Evolutionary conservation across 1,139 yeast genomes (phyloP), one percentile per base, ranked within the genome.

Genomic region (Pichia sp.): DNA sequence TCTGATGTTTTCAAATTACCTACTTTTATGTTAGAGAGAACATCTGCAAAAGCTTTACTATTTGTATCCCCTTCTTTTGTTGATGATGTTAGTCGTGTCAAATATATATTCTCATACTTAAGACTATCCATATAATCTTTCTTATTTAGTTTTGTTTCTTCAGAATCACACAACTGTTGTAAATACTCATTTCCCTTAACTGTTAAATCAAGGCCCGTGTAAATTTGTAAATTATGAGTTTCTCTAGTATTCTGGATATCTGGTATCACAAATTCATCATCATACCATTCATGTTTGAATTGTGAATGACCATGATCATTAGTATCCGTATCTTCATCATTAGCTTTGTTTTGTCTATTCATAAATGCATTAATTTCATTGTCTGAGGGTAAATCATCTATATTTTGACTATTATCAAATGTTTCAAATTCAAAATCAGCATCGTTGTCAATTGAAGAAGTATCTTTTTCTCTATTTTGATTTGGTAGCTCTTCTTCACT

Each of bases 51-150:
- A 2, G 5, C 46, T 2, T 39, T 43, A 42, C 53, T 58, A 34
- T 57, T 56, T 7, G 43, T 30, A 18, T 50, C 54, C 24, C 57
- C 46, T 15, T 45, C 41, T 12, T 51, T 49, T n/a, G 44, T 42
- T 5, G 48, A 50, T 4, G 60, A 48, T 11, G 55, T 46, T 38
- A 65, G 43, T 35, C 51, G 51, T 4, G 59, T 57, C 22, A 65
- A 50, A 6, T 62, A 44, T 1, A 57, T 25, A 45, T 63, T 55
- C 40, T 65, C 68, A 43, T 61, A 54, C 41, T 56, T 54, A 18
- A 57, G 45, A 20, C 65, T 59, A n/a, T 53, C 54, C 40, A 52
- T 49, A n/a, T 49, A 43, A 43, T 65, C 69, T 32, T 27, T 35
- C 9, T 50, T 30, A 25, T 63, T 59, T 25, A 63, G 36, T 46